These are phyloP conservation scores for Dryadomyces quercivorus DNA, from an alignment of 2,329 filamentous ascomycete genomes.

Conservation along the genomic window DNA sequence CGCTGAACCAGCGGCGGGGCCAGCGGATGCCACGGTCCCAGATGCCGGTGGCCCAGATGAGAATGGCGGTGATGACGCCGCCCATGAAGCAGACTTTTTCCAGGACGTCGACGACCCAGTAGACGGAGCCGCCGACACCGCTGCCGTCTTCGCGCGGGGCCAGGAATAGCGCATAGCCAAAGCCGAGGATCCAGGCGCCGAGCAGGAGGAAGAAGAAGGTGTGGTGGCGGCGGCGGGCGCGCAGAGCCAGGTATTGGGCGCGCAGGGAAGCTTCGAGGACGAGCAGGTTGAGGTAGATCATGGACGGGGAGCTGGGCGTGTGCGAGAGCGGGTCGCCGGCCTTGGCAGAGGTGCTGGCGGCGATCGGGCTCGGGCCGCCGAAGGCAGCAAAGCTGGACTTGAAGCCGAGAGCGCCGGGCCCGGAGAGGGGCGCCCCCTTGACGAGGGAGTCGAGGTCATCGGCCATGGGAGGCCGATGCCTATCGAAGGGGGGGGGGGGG, in stretches of 20 bases:
- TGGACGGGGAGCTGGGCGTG: conserved; percentile 80
- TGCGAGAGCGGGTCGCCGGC: conserved; percentile 61
- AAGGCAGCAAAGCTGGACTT: conserved; percentile 16
- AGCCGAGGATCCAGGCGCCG: conserved; percentile 67
- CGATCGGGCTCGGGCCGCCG: conserved; percentile 15
- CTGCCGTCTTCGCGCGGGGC: conserved; percentile 91
- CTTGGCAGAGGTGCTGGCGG: conserved; percentile 29
- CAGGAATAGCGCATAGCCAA: conserved; percentile 83
- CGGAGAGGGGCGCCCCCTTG: conserved; percentile 59
- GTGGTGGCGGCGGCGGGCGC: conserved; percentile 79
- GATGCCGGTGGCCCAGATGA: conserved; percentile 91
- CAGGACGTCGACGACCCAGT: conserved; percentile 85
- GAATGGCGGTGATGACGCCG: conserved; percentile 70
- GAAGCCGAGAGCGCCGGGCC: conserved; percentile 19
- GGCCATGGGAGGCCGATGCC: conserved; percentile 32
- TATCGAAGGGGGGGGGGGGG: neutral
- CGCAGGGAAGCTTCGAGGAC: conserved; percentile 92
- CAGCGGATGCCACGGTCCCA: conserved; percentile 93
- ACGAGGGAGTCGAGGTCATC: conserved; percentile 75
- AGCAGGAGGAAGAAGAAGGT: conserved; percentile 82
- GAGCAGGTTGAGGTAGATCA: conserved; percentile 96
- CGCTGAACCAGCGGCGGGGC: conserved; percentile 81
- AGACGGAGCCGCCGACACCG: conserved; percentile 84
- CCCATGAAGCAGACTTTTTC: conserved; percentile 90
- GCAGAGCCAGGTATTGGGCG: conserved; percentile 82